Percentiles rank a stretch among this genome's conserved stretches.
Evolutionary conservation across 202 grass and related monocot genomes (phyloP).

Genomic region (Carex arenaria): DNA sequence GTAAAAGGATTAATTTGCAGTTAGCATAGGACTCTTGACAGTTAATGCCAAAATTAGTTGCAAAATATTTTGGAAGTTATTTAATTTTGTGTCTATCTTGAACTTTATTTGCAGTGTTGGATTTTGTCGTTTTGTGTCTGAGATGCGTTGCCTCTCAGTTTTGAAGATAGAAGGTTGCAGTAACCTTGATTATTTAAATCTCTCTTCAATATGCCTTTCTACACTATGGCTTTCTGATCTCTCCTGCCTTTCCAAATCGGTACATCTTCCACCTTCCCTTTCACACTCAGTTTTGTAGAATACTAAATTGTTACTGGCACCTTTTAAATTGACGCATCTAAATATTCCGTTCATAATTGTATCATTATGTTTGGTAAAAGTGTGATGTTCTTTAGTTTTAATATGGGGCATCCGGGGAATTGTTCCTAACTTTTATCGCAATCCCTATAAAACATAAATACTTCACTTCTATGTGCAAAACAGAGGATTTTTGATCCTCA

Average conservation of each 20-base stretch:
- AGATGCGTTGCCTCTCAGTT: conserved; percentile 59
- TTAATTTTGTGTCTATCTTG: background rate
- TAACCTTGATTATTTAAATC: conserved; percentile 59
- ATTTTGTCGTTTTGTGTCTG: conserved; percentile 65
- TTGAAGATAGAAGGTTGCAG: conserved; percentile 66
- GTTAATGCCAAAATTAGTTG: background rate
- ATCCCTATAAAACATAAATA: background rate
- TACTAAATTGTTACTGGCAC: background rate
- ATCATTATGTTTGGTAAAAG: background rate
- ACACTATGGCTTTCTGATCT: conserved; percentile 69
- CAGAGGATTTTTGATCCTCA: too few species aligned
- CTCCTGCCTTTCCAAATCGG: conserved; percentile 62
- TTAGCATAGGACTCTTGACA: background rate
- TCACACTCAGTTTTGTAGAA: background rate
- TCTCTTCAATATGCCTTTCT: conserved; percentile 59
- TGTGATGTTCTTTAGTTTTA: background rate
- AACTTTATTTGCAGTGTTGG: conserved; percentile 49
- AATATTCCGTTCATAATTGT: background rate
- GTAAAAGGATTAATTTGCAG: background rate
- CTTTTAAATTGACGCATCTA: background rate
- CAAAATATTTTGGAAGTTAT: background rate
- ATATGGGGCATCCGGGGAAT: background rate
- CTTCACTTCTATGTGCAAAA: background rate
- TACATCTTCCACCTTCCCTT: conserved; percentile 16
- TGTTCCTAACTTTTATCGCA: background rate